Evolutionary conservation across 495 filamentous ascomycete species (phyloP).

Genomic region (Choiromyces venosus): DNA sequence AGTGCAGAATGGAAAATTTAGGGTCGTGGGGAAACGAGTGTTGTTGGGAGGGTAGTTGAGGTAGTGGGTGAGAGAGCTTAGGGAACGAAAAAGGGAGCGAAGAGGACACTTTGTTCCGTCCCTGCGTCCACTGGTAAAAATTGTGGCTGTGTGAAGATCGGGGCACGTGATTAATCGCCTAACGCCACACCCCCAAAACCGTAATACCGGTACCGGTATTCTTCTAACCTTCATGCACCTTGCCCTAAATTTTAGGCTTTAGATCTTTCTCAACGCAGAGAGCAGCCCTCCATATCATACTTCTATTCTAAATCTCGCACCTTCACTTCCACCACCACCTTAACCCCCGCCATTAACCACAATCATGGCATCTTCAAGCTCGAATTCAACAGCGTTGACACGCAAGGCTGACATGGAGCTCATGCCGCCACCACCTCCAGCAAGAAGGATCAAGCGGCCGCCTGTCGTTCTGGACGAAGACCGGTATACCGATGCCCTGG

Average conservation of each 20-base stretch:
- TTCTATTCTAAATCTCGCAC: neutral
- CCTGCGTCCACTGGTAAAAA: neutral
- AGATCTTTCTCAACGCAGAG: neutral
- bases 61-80: neutral
- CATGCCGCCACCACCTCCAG: slow-evolving; percentile 84
- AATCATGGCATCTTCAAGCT: slow-evolving; percentile 19
- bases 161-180: neutral
- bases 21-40: neutral
- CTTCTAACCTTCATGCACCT: neutral
- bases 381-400: slow-evolving; percentile 50
- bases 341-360: neutral
- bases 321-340: neutral
- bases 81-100: neutral
- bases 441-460: slow-evolving; percentile 89
- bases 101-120: slow-evolving; percentile 31
- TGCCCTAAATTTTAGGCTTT: neutral
- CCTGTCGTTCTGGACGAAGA: slow-evolving; percentile 89
- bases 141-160: slow-evolving; percentile 18
- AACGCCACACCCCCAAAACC: neutral
- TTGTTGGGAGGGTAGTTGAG: neutral
- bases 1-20: neutral
- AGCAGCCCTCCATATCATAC: neutral
- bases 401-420: slow-evolving; percentile 67
- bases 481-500: slow-evolving; percentile 75
- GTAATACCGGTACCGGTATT: neutral